These are phyloP conservation scores for Colletotrichum destructivum DNA, from an alignment of 2,329 filamentous ascomycete species.

Conservation along the genomic window DNA sequence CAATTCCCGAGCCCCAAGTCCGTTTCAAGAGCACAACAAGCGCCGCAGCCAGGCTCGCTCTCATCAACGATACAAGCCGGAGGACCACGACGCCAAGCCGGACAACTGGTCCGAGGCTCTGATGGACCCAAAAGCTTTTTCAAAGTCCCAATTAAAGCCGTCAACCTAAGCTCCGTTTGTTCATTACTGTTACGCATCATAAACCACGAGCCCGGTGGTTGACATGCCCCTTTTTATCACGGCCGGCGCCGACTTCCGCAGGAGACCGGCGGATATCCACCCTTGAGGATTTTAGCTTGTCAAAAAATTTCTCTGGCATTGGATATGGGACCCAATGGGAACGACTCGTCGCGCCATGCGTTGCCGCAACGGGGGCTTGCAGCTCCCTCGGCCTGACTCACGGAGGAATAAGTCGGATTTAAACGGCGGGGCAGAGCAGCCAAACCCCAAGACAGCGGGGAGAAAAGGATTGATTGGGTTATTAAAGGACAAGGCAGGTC, in stretches of 20 bases:
- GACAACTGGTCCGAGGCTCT: neutral
- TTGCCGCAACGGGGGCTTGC: neutral
- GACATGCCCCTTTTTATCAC: neutral
- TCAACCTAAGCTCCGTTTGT: neutral
- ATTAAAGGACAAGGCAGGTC: conserved; percentile 15
- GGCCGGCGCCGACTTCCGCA: conserved; percentile 34
- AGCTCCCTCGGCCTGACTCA: conserved; percentile 21
- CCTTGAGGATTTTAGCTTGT: neutral
- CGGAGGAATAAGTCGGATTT: conserved; percentile 20
- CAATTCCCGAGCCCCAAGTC: neutral
- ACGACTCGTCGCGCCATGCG: neutral
- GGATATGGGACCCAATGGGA: conserved; percentile 4
- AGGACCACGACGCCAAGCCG: neutral
- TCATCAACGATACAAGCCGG: neutral
- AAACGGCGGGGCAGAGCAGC: conserved; percentile 12
- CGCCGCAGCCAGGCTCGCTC: neutral
- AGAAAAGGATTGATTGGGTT: neutral
- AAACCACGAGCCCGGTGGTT: neutral
- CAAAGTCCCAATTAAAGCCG: neutral
- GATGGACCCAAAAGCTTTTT: neutral
- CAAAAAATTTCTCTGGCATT: neutral
- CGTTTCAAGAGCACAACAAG: neutral
- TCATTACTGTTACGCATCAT: conserved; percentile 16
- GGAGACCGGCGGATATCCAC: conserved; percentile 24
- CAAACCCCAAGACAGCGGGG: neutral